Conservation (phyloP, 441 rosid genomes). For the Jatropha multifida region DNA sequence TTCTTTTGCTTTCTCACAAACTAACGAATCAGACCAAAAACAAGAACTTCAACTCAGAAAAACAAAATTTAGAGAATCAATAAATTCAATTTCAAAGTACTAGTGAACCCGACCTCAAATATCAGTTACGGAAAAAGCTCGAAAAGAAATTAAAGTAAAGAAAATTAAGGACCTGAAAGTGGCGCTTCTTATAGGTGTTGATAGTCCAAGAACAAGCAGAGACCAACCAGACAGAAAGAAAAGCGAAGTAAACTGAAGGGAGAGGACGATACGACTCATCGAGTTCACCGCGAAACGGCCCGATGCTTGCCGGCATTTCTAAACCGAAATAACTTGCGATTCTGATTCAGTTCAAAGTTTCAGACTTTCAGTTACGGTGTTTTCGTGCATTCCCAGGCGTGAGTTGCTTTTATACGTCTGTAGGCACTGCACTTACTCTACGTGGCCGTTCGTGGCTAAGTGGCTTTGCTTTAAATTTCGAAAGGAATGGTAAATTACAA, state of each 20-base stretch:
- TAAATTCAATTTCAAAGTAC: neutral
- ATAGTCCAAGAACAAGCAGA: constrained; percentile 84
- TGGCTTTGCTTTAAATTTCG: neutral
- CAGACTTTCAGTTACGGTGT: constrained; percentile 2
- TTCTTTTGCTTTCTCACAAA: neutral
- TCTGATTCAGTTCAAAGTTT: neutral
- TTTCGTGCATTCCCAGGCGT: neutral
- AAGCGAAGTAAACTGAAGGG: constrained; percentile 67
- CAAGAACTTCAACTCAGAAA: neutral
- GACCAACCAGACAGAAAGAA: constrained; percentile 68
- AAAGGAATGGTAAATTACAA: neutral
- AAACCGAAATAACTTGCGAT: neutral
- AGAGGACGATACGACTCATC: constrained; percentile 76
- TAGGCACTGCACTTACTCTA: neutral
- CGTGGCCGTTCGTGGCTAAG: neutral
- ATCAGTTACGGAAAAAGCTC: neutral
- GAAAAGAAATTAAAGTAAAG: neutral
- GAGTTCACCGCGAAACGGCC: constrained; percentile 32
- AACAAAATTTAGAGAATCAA: constrained; percentile 1
- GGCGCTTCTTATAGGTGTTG: constrained; percentile 76
- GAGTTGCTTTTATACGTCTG: neutral
- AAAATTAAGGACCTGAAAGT: constrained; percentile 53
- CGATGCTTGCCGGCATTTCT: constrained; percentile 24
- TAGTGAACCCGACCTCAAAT: neutral
- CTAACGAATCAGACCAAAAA: constrained; percentile 8